phyloP scores from a whole-genome alignment of 805 yeast species.

The Wickerhamiella dianesei region DNA sequence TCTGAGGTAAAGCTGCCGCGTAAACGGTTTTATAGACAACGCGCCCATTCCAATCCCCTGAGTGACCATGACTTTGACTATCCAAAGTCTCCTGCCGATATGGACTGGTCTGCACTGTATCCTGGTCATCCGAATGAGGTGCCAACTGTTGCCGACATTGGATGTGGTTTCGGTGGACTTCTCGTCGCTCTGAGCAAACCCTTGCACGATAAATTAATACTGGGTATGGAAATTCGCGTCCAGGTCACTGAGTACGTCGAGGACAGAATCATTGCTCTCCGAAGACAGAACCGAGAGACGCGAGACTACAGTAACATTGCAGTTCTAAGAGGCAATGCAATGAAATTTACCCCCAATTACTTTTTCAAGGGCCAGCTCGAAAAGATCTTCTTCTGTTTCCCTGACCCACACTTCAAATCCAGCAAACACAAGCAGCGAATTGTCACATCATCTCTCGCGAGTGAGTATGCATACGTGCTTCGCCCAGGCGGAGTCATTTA shows the following conservation, averaged over 20 bases:
- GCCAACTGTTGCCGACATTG: constrained; percentile 70
- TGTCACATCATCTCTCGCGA: constrained; percentile 71
- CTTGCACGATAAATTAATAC: constrained; percentile 57
- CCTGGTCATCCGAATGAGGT: constrained; percentile 51
- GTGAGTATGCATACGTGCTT: constrained; percentile 86
- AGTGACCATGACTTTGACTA: constrained; percentile 88
- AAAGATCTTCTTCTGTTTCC: constrained; percentile 95
- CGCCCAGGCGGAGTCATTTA: constrained; percentile 78
- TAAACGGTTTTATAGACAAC: constrained; percentile 77
- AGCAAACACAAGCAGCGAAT: constrained; percentile 96
- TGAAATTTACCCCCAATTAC: constrained; percentile 94
- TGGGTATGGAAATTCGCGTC: constrained; percentile 96
- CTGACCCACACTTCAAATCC: constrained; percentile 98
- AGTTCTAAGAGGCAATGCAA: constrained; percentile 87
- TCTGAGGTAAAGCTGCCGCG: constrained; percentile 44
- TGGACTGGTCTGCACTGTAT: constrained; percentile 77
- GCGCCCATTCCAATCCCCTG: constrained; percentile 97
- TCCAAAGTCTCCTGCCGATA: constrained; percentile 62
- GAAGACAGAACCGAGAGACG: constrained; percentile 37
- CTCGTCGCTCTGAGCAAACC: constrained; percentile 64
- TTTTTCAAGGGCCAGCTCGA: constrained; percentile 68
- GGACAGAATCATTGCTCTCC: constrained; percentile 81
- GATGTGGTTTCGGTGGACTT: constrained; percentile 96
- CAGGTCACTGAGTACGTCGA: constrained; percentile 96
- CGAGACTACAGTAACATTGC: constrained; percentile 63